Evolutionary conservation across 345 rosid species (phyloP), one percentile per base, ranked within the genome.

Genomic region (Sonneratia caseolaris): DNA sequence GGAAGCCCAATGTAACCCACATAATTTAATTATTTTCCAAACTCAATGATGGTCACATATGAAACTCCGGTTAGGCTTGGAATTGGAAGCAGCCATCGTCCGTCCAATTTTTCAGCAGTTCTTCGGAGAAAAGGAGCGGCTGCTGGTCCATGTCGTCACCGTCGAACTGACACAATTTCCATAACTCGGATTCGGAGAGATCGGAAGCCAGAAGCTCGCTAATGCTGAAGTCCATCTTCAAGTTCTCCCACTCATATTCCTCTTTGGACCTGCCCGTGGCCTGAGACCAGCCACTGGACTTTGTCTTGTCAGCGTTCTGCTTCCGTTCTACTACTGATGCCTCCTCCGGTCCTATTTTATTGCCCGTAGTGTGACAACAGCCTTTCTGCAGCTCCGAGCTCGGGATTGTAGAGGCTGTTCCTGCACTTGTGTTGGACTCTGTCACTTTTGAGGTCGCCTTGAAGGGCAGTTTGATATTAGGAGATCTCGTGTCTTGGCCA

Each of bases 131-230:
- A 7, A 27, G 37, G 36, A 47, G 42, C 18, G 69, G 59, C 12
- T 73, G 71, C 3, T 73, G 76, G 48, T 59, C 67, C 4, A 45
- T 71, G 43, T 43, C 51, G 37, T 40, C 24, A 5, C 65, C 21
- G 9, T 51, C 78, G 32, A 71, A 38, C 27, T 78, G 71, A 49
- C 32, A 74, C 43, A 57, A 38, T 22, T 72, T 66, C 80, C 81
- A 79, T 27, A 76, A 45, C 37, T 76, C 79, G 27, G 70, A 72
- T 49, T 81, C 81, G 3, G 73, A 19, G 18, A 73, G 36, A 65
- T 81, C 77, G n/a, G 73, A 43, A 5, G 42, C 42, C 71, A 78
- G 24, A 45, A 77, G 72, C 59, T 81, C 77, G 21, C 69, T 77
- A 11, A 72, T 47, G 56, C 66, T 37, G 27, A 71, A 81, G 71